Evolutionary conservation across 2,329 filamentous ascomycete species (phyloP), one percentile per base, ranked within the genome.

Genomic region (Xylariaceae sp.): DNA sequence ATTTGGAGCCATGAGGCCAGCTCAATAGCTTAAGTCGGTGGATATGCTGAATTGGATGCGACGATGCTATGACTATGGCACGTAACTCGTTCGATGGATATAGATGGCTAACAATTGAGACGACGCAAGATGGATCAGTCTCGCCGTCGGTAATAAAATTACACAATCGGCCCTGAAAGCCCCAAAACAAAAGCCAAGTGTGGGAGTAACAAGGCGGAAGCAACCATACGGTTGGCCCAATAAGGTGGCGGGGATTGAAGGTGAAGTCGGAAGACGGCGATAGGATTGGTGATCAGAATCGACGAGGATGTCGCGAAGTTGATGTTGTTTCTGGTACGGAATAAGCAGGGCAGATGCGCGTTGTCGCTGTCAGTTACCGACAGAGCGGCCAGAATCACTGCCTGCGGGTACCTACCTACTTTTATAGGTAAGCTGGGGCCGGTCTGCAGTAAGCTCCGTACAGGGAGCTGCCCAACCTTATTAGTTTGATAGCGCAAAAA

Each of bases 1-100:
- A 55, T 68, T 68, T 6, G 67, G 68, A 63, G 68, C 66, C 68
- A 70, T 70, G 51, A 48, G 44, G 35, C 7, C 23, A 48, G 56
- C 51, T 17, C 13, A 34, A 3, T 9, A 17, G 18, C 13, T 50
- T 30, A 23, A 10, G 10, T 10, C 5, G 15, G 8, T 45, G 47
- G 2, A 10, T 6, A 53, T 51, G 34, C 6, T 45, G 6, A 47
- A 35, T 37, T 53, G 10, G 35, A 63, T 55, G 61, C 53, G 47
- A 54, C 56, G 15, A 47, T 56, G 55, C 30, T 37, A 53, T 53
- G 23, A 5, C 23, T 30, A 30, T 30, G 23, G 35, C 50, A 58
- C 49, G 58, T 55, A 51, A 30, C 49, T 57, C 37, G 37, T 10
- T 42, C 45, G 34, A 37, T 45, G 4, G 51, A 11, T 30, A 11